These are phyloP conservation scores for Cornus controversa DNA, from an alignment of 148 eudicot genomes.

Conservation along the genomic window DNA sequence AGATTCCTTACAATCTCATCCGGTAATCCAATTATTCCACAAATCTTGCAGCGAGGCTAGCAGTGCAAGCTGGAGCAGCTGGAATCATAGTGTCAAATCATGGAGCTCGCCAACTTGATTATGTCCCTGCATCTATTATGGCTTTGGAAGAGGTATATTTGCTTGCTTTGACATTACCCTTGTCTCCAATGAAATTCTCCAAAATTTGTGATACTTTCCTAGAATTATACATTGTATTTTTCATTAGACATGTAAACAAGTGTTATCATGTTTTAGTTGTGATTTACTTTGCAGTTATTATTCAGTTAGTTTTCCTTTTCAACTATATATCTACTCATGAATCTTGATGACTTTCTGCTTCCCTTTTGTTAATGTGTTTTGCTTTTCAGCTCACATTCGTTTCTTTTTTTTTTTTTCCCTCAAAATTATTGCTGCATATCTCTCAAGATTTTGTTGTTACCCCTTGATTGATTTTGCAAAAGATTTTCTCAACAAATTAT, in stretches of 20 bases:
- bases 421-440: not conserved
- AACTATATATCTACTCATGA: not conserved
- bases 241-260: not conserved
- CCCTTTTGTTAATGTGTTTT: not conserved
- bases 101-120: conserved; percentile 84
- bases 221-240: not conserved
- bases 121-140: conserved; percentile 75
- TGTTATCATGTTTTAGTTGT: not conserved
- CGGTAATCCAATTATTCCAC: not conserved
- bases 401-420: not conserved
- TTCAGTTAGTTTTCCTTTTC: not conserved
- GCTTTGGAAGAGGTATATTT: conserved; percentile 72
- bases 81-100: conserved; percentile 86
- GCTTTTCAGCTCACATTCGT: not conserved
- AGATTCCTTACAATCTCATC: not conserved
- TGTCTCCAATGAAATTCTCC: not conserved
- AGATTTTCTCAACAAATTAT: not conserved
- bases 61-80: conserved; percentile 67
- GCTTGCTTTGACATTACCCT: not conserved
- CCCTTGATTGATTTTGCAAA: not conserved
- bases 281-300: not conserved
- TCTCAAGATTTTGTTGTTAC: not conserved
- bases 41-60: conserved; percentile 44
- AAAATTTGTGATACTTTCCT: not conserved
- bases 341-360: not conserved